A percentile compares a stretch with the other conserved stretches of the same genome.
These are phyloP conservation scores for Fomitopsis pinicola DNA, from an alignment of 1,284 basidiomycete genomes.

Conservation along the genomic window DNA sequence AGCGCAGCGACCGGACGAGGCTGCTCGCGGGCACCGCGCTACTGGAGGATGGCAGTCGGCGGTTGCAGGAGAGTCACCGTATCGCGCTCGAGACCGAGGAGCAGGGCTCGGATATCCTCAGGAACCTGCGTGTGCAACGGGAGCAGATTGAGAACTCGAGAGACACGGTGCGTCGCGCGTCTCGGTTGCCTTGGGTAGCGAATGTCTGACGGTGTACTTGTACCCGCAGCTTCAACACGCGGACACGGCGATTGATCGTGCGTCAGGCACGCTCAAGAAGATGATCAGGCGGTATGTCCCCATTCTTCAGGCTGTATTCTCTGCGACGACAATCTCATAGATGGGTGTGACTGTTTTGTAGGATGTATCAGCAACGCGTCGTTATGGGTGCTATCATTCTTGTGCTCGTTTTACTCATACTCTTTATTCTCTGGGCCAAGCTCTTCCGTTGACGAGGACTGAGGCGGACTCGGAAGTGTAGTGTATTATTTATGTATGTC, in stretches of 20 bases:
- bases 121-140: slow-evolving; percentile 82
- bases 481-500: slow-evolving; percentile 6
- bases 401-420: slow-evolving; percentile 67
- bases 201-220: neutral
- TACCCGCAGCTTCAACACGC: slow-evolving; percentile 57
- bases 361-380: slow-evolving; percentile 80
- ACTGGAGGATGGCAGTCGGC: slow-evolving; percentile 74
- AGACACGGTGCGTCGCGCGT: slow-evolving; percentile 58
- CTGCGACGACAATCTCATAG: slow-evolving; percentile 18
- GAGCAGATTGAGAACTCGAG: slow-evolving; percentile 96
- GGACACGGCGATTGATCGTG: slow-evolving; percentile 68
- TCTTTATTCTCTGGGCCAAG: slow-evolving; percentile 71
- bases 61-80: slow-evolving; percentile 87
- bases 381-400: slow-evolving; percentile 67
- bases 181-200: neutral
- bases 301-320: slow-evolving; percentile 1
- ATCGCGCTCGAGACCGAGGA: slow-evolving; percentile 96
- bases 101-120: slow-evolving; percentile 89
- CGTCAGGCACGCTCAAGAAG: slow-evolving; percentile 68
- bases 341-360: slow-evolving; percentile 40
- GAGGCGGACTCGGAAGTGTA: neutral
- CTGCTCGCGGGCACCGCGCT: slow-evolving; percentile 72
- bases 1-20: slow-evolving; percentile 66
- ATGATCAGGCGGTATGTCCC: slow-evolving; percentile 68
- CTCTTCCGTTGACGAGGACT: slow-evolving; percentile 32